A percentile compares a stretch with the other conserved stretches of the same genome.
Conservation (phyloP, 2,329 filamentous ascomycete species). For the Waltergamsia citrina region DNA sequence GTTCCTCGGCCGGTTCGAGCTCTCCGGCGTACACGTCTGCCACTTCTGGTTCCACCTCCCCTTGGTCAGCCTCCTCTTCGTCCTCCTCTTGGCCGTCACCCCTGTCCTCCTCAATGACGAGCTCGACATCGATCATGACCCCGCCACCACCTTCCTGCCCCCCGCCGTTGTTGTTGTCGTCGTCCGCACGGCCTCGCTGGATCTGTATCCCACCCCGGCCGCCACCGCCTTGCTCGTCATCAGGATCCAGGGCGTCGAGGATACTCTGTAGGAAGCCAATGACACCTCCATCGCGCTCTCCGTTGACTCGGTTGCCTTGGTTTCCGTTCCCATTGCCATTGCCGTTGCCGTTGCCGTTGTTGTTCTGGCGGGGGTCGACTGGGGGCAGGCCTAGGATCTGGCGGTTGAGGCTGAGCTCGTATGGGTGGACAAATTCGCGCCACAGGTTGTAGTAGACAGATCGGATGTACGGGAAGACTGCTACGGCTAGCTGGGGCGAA, state of each 20-base stretch:
- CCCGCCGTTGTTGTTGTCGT: constrained; percentile 13
- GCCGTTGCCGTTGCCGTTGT: constrained; percentile 4
- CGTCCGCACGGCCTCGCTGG: constrained; percentile 5
- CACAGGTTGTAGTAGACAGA: constrained; percentile 36
- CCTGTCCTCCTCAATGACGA: constrained; percentile 23
- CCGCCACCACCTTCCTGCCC: constrained; percentile 2
- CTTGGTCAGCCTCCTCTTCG: constrained; percentile 25
- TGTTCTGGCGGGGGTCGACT: constrained; percentile 9
- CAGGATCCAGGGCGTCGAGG: constrained; percentile 23
- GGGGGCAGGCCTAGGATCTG: constrained; percentile 30
- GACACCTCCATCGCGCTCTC: constrained; percentile 21
- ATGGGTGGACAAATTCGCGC: constrained; percentile 31
- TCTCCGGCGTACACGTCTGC: background rate
- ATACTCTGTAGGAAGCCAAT: constrained; percentile 24
- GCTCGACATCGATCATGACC: constrained; percentile 12
- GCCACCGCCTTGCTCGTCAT: constrained; percentile 9
- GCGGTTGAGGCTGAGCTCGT: constrained; percentile 39
- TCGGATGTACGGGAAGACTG: constrained; percentile 36
- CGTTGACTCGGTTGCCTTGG: no score
- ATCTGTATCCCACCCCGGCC: background rate
- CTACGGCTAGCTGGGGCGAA: constrained; percentile 39
- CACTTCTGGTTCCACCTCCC: background rate
- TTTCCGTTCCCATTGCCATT: constrained; percentile 6
- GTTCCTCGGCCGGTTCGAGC: background rate
- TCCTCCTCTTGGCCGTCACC: constrained; percentile 11